phyloP scores from a whole-genome alignment of 2,329 filamentous ascomycete genomes.

The Teratosphaeria destructans region DNA sequence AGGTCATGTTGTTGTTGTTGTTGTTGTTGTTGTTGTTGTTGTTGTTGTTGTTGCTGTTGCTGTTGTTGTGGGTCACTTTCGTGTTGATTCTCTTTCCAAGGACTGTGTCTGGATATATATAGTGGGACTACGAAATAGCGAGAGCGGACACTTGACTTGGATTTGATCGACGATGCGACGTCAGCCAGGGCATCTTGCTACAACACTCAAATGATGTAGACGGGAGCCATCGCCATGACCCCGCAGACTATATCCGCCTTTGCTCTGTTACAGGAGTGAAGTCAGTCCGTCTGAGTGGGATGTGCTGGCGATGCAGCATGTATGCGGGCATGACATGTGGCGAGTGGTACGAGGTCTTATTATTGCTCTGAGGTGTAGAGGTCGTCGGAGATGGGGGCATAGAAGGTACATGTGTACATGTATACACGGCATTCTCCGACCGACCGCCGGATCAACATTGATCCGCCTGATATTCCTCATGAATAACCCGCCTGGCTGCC shows the following conservation, averaged over 20 bases:
- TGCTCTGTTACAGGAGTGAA: no score
- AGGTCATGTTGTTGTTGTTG: conserved; percentile 23
- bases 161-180: neutral
- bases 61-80: neutral
- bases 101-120: neutral
- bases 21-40: conserved; percentile 7
- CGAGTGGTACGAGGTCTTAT: neutral
- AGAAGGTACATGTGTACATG: neutral
- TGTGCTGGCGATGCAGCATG: no score
- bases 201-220: neutral
- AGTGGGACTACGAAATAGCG: neutral
- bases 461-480: neutral
- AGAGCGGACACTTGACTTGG: neutral
- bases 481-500: neutral
- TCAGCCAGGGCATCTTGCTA: neutral
- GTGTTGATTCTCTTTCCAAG: neutral
- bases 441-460: neutral
- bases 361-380: neutral
- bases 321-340: neutral
- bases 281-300: no score
- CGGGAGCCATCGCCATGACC: neutral
- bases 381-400: neutral
- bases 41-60: neutral
- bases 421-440: neutral
- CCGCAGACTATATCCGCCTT: neutral